Percentiles rank a stretch among this genome's conserved stretches.
phyloP scores from a whole-genome alignment of 2,329 filamentous ascomycete species.

The Tolypocladium tundrense region DNA sequence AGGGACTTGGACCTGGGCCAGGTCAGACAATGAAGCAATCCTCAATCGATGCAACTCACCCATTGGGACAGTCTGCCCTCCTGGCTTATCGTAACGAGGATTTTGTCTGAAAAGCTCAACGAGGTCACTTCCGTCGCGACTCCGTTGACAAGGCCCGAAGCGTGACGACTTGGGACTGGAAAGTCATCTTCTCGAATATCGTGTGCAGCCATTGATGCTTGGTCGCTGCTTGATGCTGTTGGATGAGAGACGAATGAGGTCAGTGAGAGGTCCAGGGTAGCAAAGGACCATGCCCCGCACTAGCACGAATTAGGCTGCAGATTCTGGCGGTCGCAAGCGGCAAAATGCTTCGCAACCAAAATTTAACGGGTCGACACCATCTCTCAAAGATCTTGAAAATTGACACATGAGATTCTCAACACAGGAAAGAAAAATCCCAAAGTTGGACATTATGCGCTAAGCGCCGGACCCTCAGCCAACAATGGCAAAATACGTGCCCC shows the following conservation, averaged over 20 bases:
- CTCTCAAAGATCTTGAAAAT: neutral
- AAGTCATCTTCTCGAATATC: constrained; percentile 47
- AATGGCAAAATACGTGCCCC: constrained; percentile 50
- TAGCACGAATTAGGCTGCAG: constrained; percentile 19
- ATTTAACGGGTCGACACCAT: constrained; percentile 16
- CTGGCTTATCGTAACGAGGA: constrained; percentile 82
- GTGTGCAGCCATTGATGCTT: constrained; percentile 23
- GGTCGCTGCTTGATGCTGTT: neutral
- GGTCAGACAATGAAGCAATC: neutral
- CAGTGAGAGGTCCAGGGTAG: neutral
- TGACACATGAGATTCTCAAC: neutral
- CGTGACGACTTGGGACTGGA: constrained; percentile 53
- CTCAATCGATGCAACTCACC: constrained; percentile 41
- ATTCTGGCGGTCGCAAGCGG: constrained; percentile 24
- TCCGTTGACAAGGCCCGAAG: constrained; percentile 53
- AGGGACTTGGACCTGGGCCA: constrained; percentile 61
- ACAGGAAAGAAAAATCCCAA: neutral
- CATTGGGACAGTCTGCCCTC: constrained; percentile 81
- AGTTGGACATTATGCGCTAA: neutral
- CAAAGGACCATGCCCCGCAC: constrained; percentile 17
- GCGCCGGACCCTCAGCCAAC: neutral
- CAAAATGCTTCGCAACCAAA: constrained; percentile 24
- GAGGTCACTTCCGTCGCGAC: constrained; percentile 61
- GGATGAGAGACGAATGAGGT: neutral
- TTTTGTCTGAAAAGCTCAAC: constrained; percentile 77